Evolutionary conservation across 2,329 filamentous ascomycete genomes (phyloP), one percentile per base, ranked within the genome.

Genomic region (Aspergillus awamori): DNA sequence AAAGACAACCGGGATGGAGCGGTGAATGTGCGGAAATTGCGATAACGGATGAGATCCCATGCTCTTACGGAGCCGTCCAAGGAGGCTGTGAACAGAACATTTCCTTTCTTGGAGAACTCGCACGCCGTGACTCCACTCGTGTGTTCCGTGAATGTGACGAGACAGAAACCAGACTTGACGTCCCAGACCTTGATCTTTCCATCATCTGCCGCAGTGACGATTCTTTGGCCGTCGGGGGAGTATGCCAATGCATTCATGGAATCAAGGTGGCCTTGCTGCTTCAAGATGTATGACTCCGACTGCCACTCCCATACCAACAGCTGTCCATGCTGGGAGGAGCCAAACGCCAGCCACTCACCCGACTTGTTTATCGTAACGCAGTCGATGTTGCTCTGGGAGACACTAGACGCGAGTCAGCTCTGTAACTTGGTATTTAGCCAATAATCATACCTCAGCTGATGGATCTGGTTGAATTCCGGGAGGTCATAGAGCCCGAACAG

Each of bases 271-370:
- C 94, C 95, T 77, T 98, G 95, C 73, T 99, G 95, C 79, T 99
- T 99, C 52, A 99, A 82, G 61, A 99, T 96, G 76, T 99, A 99
- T 5, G 94, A 98, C 77, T 99, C 96, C 0, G 95, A 99, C 74
- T 98, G 94, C 93, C 96, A 99, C 76, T 99, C 95, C 95, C 95
- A 99, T 4, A 99, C 95, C 4, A 99, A 81, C n/a, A 99, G 83
- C 74, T 99, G 95, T 0, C 96, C 96, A 5, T 97, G 84, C 70
- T 96, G 96, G 2, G 95, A 96, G 0, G 96, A 95, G 13, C 94
- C 95, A 75, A 99, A 97, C 0, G 96, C 96, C 22, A 99, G 81
- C 95, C 95, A 99, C 79, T 98, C 94, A 56, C 95, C 95, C 33
- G 89, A 91, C 75, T 91, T 90, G 80, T 98, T 99, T 72, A 97